Conservation (phyloP, 257 asterid species). For the Fraxinus americana region DNA sequence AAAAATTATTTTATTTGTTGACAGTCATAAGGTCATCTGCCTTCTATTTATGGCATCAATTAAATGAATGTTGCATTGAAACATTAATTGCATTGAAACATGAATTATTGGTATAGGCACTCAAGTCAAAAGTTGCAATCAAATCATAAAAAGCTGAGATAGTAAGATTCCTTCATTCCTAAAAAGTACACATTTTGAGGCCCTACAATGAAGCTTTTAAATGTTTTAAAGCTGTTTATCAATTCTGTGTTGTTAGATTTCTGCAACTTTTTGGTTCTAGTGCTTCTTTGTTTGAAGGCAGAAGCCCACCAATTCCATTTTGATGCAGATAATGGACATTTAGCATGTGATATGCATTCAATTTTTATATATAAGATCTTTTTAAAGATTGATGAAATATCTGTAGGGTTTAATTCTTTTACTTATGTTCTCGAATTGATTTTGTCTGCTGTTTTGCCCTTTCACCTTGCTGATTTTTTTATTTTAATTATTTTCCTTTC, state of each 20-base stretch:
- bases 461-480: background rate
- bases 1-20: background rate
- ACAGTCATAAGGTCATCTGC: background rate
- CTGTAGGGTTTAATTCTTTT: background rate
- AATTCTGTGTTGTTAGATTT: background rate
- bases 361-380: background rate
- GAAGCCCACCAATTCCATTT: constrained; percentile 3
- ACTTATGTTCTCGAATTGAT: background rate
- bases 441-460: constrained; percentile 2
- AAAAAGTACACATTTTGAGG: background rate
- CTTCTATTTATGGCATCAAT: background rate
- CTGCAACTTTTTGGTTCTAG: background rate
- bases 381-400: constrained; percentile 3
- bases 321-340: background rate
- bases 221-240: background rate
- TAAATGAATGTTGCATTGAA: background rate
- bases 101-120: background rate
- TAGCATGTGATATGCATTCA: constrained; percentile 1
- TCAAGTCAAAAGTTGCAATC: background rate
- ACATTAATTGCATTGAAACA: background rate
- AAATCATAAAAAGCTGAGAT: background rate
- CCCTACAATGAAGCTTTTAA: background rate
- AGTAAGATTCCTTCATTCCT: background rate
- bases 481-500: background rate
- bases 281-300: constrained; percentile 10